These are phyloP conservation scores for Albifimbria verrucaria DNA, from an alignment of 2,329 filamentous ascomycete species.

Conservation along the genomic window DNA sequence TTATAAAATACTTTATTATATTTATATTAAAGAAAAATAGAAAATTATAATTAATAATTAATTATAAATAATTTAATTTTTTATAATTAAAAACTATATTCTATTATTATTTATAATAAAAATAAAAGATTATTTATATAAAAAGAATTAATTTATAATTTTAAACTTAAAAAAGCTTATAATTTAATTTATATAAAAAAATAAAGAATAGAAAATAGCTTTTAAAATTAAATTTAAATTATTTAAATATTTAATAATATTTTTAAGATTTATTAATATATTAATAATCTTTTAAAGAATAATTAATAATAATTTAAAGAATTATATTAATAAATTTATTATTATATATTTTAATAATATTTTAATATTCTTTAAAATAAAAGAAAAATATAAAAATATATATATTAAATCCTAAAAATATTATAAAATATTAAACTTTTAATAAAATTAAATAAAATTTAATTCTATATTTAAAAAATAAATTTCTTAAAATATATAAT, in stretches of 20 bases:
- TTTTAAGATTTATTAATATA: not conserved
- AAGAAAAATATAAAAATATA: not conserved
- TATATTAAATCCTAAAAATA: too few species aligned
- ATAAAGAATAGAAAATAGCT: not conserved
- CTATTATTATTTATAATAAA: not conserved
- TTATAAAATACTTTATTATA: too few species aligned
- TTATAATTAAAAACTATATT: not conserved
- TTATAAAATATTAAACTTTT: too few species aligned
- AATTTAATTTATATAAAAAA: constrained; percentile 4
- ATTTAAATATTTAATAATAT: constrained; percentile 1
- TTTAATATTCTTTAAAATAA: not conserved
- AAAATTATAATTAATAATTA: not conserved
- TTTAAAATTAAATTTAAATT: constrained; percentile 1
- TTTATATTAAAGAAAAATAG: not conserved
- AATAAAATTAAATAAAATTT: too few species aligned
- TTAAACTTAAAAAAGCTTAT: not conserved
- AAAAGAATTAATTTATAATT: not conserved
- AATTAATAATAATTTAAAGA: not conserved
- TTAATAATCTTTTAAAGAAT: not conserved
- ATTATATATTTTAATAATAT: not conserved
- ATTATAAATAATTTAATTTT: not conserved
- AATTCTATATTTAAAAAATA: too few species aligned
- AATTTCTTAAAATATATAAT: too few species aligned
- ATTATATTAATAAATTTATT: not conserved
- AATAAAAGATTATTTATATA: not conserved